A percentile compares a stretch with the other conserved stretches of the same genome.
Conservation (phyloP, 208 protist species). For the Leishmania turanica region DNA sequence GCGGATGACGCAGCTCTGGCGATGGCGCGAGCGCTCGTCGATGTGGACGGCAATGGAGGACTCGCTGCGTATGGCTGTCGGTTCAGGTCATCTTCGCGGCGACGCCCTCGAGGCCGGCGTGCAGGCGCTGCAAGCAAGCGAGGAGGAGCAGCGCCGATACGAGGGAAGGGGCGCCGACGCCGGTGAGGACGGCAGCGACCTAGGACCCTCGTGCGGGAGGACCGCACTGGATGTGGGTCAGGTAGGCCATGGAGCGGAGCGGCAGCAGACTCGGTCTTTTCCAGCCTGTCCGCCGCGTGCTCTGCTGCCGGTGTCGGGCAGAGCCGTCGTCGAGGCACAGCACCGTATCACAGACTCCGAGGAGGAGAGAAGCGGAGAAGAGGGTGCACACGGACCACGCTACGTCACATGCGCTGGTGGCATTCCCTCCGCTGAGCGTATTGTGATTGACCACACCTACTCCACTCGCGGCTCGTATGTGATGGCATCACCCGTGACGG, state of each 20-base stretch:
- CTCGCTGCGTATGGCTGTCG: conserved; percentile 37
- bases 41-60: conserved; percentile 43
- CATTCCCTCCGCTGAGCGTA: conserved; percentile 32
- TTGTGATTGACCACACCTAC: conserved; percentile 61
- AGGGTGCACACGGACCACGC: conserved; percentile 4
- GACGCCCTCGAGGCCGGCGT: conserved; percentile 53
- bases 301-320: conserved; percentile 63
- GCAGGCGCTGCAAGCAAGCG: conserved; percentile 34
- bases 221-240: neutral
- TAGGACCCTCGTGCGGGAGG: neutral
- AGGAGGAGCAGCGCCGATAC: conserved; percentile 29
- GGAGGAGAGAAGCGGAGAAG: neutral
- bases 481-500: conserved; percentile 7
- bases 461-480: conserved; percentile 39
- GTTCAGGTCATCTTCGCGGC: conserved; percentile 42
- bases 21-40: conserved; percentile 22
- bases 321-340: conserved; percentile 41
- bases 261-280: conserved; percentile 15
- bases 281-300: conserved; percentile 26
- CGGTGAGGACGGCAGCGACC: neutral
- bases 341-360: conserved; percentile 28
- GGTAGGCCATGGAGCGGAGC: neutral
- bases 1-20: conserved; percentile 17
- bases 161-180: neutral
- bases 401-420: conserved; percentile 29